Evolutionary conservation across 495 filamentous ascomycete species (phyloP).

Genomic region (Penicillium coffeae): DNA sequence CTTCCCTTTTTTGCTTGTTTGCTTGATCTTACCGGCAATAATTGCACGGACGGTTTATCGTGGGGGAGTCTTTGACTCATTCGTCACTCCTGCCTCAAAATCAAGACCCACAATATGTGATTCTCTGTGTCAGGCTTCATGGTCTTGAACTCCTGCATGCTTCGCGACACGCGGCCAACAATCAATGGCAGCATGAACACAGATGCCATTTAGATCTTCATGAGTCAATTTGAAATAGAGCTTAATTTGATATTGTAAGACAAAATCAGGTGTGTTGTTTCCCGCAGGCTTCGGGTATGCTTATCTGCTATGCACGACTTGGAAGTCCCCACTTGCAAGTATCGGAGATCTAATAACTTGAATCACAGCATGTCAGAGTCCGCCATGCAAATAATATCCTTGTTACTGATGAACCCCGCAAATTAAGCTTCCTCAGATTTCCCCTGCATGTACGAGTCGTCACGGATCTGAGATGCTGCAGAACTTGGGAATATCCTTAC

Average conservation of each 20-base stretch:
- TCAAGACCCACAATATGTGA: neutral
- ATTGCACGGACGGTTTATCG: too few relatives aligned
- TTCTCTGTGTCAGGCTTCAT: neutral
- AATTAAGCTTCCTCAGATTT: too few relatives aligned
- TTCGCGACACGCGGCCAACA: neutral
- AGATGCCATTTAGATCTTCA: too few relatives aligned
- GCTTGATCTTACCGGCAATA: too few relatives aligned
- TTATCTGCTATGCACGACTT: conserved; percentile 6
- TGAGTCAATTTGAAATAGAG: neutral
- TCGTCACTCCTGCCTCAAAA: neutral
- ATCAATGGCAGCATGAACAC: neutral
- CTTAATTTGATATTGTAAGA: neutral
- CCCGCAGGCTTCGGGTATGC: neutral
- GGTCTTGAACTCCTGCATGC: neutral
- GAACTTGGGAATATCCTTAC: too few relatives aligned
- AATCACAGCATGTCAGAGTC: too few relatives aligned
- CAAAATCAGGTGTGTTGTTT: neutral
- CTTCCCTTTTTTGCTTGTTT: too few relatives aligned
- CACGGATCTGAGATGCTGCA: too few relatives aligned
- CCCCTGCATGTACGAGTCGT: too few relatives aligned
- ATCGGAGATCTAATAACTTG: neutral
- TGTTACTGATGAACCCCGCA: too few relatives aligned
- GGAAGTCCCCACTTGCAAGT: neutral
- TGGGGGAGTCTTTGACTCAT: too few relatives aligned
- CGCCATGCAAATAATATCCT: too few relatives aligned